Evolutionary conservation across 2,329 filamentous ascomycete genomes (phyloP).

Genomic region (Hymenoscyphus fraxineus): DNA sequence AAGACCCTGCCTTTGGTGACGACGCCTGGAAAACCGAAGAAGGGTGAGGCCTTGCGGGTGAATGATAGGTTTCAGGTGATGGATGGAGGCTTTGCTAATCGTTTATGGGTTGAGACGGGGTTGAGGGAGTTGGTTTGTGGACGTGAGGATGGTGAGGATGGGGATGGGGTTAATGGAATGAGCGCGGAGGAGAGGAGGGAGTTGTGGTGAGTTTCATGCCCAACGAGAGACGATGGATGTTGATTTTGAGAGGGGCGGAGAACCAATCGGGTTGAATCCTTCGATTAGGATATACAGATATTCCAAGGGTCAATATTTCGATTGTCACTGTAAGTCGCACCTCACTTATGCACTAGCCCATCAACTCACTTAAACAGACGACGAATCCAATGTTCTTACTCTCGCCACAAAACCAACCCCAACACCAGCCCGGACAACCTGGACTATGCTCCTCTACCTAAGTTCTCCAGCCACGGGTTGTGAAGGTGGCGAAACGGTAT

Average conservation of each 20-base stretch:
- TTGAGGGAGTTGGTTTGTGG: conserved; percentile 51
- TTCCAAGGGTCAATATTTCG: conserved; percentile 81
- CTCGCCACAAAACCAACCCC: conserved; percentile 45
- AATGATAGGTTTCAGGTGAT: conserved; percentile 87
- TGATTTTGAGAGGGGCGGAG: conserved; percentile 64
- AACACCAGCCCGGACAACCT: conserved; percentile 70
- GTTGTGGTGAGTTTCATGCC: conserved; percentile 27
- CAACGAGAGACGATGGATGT: conserved; percentile 30
- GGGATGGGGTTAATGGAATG: conserved; percentile 22
- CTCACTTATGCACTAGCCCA: background rate
- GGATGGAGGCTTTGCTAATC: conserved; percentile 68
- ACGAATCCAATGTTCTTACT: conserved; percentile 74
- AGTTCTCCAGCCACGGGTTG: conserved; percentile 73
- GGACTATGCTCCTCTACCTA: conserved; percentile 86
- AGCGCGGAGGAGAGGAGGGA: conserved; percentile 27
- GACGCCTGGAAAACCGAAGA: conserved; percentile 63
- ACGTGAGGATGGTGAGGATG: conserved; percentile 14
- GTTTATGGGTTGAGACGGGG: conserved; percentile 74
- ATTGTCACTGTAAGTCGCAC: conserved; percentile 72
- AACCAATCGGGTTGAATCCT: conserved; percentile 78
- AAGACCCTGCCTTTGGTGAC: conserved; percentile 55
- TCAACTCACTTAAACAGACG: conserved; percentile 53
- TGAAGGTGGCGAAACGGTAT: conserved; percentile 83
- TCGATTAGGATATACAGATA: conserved; percentile 92
- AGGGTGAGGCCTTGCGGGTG: conserved; percentile 67